Evolutionary conservation across 164 flowering plant genomes (phyloP).

Genomic region (Hamamelis virginiana): DNA sequence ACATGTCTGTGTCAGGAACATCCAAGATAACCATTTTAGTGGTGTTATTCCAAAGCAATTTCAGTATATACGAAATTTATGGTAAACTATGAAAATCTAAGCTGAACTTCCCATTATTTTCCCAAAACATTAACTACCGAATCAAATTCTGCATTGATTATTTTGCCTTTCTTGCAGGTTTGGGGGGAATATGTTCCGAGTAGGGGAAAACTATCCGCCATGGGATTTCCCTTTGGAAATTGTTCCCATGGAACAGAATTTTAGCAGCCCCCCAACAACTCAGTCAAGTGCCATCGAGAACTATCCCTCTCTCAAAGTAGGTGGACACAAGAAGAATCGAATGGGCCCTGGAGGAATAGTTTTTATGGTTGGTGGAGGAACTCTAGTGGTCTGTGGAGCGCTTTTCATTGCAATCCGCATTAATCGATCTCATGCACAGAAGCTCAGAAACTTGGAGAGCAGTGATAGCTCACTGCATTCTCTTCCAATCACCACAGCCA

Average conservation of each 20-base stretch:
- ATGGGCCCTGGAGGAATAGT: constrained; percentile 51
- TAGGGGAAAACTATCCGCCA: constrained; percentile 44
- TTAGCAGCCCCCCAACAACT: constrained; percentile 44
- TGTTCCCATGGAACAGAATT: constrained; percentile 35
- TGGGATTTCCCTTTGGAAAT: constrained; percentile 57
- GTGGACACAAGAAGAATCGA: constrained; percentile 32
- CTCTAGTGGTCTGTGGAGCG: constrained; percentile 48
- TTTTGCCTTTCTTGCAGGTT: constrained; percentile 41
- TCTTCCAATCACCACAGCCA: constrained; percentile 34
- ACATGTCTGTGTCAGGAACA: constrained; percentile 50
- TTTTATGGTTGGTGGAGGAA: constrained; percentile 42
- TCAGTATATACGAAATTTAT: constrained; percentile 53
- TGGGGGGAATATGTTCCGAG: constrained; percentile 58
- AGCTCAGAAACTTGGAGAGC: constrained; percentile 18
- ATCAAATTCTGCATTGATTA: neutral
- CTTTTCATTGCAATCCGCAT: constrained; percentile 32
- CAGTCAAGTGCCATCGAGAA: constrained; percentile 63
- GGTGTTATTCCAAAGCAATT: constrained; percentile 70
- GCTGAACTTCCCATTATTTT: neutral
- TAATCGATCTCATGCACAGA: constrained; percentile 24
- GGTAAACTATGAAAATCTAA: constrained; percentile 33
- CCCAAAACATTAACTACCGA: neutral
- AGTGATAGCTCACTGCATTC: constrained; percentile 30
- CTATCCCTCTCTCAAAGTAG: constrained; percentile 29
- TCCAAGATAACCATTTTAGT: constrained; percentile 72